Conservation (phyloP, 1,284 basidiomycete genomes). For the Acaromyces ingoldii region DNA sequence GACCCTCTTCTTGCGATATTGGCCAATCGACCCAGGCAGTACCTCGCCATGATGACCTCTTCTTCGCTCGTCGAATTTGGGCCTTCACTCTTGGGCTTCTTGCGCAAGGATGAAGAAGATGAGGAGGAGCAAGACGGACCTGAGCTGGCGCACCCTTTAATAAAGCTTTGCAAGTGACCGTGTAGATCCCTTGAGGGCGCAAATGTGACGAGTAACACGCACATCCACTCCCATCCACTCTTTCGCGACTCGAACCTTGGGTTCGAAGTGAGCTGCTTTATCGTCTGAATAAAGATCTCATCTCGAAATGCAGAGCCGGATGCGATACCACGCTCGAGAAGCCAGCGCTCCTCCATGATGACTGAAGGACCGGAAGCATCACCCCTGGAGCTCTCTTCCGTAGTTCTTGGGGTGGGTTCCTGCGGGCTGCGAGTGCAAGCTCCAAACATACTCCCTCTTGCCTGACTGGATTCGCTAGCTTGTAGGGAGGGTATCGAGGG, state of each 20-base stretch:
- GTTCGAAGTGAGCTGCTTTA: constrained; percentile 82
- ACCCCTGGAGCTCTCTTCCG: constrained; percentile 5
- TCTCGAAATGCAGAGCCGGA: constrained; percentile 74
- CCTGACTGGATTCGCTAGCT: no score
- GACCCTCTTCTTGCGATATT: no score
- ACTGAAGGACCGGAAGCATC: constrained; percentile 46
- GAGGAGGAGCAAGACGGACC: not conserved
- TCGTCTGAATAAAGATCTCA: constrained; percentile 82
- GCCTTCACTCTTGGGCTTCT: no score
- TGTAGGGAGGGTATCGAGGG: no score
- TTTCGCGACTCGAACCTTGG: constrained; percentile 74
- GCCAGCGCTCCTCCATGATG: constrained; percentile 78
- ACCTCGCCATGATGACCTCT: not conserved
- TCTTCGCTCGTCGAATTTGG: no score
- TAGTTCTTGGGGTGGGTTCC: no score
- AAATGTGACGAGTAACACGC: constrained; percentile 78
- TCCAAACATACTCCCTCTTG: no score
- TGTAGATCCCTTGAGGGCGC: constrained; percentile 86
- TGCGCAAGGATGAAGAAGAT: not conserved
- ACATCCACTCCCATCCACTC: constrained; percentile 84
- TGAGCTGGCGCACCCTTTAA: constrained; percentile 50
- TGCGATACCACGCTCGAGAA: constrained; percentile 68
- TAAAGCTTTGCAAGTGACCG: constrained; percentile 70
- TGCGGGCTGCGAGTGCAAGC: no score
- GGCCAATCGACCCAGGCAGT: no score